phyloP scores from a whole-genome alignment of 2,329 filamentous ascomycete genomes.

The Fusarium subglutinans region DNA sequence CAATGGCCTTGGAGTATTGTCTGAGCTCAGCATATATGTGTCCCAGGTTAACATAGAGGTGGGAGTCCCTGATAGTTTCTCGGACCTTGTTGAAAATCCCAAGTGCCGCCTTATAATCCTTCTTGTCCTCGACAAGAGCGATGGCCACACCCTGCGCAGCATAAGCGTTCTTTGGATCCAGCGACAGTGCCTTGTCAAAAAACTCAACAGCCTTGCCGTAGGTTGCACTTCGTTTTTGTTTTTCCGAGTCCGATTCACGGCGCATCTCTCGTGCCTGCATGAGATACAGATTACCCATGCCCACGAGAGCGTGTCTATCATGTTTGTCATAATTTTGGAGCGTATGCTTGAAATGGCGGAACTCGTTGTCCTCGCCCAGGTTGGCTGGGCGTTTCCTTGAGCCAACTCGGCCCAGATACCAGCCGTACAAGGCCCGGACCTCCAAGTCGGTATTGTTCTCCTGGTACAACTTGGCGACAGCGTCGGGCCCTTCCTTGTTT shows the following conservation, averaged over 20 bases:
- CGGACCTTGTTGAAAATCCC: slow-evolving; percentile 90
- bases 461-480: slow-evolving; percentile 85
- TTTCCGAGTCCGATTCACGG: slow-evolving; percentile 86
- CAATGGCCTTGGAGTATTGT: slow-evolving; percentile 91
- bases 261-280: slow-evolving; percentile 93
- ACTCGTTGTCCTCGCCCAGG: slow-evolving; percentile 87
- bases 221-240: slow-evolving; percentile 85
- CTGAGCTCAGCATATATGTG: slow-evolving; percentile 91
- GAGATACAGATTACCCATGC: slow-evolving; percentile 95
- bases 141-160: slow-evolving; percentile 97
- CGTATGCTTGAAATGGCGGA: slow-evolving; percentile 96
- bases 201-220: slow-evolving; percentile 97
- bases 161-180: slow-evolving; percentile 96
- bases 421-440: slow-evolving; percentile 91
- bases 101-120: slow-evolving; percentile 83
- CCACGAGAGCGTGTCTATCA: slow-evolving; percentile 94
- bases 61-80: slow-evolving; percentile 88
- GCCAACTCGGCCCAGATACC: slow-evolving; percentile 85
- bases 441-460: slow-evolving; percentile 87
- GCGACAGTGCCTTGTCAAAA: slow-evolving; percentile 93
- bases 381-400: slow-evolving; percentile 84
- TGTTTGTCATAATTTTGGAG: slow-evolving; percentile 96
- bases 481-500: slow-evolving; percentile 85
- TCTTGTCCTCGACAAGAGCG: slow-evolving; percentile 92
- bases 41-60: slow-evolving; percentile 91